These are phyloP conservation scores for Ceratonia siliqua DNA, from an alignment of 306 rosid species.

Conservation along the genomic window DNA sequence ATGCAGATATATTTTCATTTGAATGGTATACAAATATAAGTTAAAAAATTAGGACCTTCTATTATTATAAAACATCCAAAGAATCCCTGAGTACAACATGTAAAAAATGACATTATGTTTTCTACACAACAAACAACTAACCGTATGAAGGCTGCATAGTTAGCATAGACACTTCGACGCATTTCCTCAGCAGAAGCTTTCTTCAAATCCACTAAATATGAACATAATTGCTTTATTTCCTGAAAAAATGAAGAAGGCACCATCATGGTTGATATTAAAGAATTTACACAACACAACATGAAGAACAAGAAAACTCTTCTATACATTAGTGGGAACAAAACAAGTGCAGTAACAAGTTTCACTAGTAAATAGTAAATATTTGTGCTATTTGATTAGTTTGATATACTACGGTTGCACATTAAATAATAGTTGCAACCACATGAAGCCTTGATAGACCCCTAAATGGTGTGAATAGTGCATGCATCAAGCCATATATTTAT, in stretches of 20 bases:
- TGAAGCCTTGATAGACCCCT: neutral
- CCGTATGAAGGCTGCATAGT: conserved; percentile 94
- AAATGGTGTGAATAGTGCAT: neutral
- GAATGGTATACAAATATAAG: neutral
- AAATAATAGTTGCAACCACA: neutral
- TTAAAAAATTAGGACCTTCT: neutral
- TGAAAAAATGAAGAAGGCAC: conserved; percentile 30
- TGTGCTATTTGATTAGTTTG: conserved; percentile 1
- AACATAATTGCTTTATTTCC: conserved; percentile 91
- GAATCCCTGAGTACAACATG: neutral
- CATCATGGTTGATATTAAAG: neutral
- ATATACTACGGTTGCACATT: neutral
- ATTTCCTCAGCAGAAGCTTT: conserved; percentile 95
- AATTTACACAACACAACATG: neutral
- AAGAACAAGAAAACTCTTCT: conserved; percentile 17
- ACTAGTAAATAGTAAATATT: neutral
- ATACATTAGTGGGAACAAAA: neutral
- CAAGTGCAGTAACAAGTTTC: conserved; percentile 9
- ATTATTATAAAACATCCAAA: conserved; percentile 11
- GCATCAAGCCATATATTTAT: neutral
- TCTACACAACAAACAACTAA: conserved; percentile 41
- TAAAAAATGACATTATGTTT: neutral
- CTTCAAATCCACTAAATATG: conserved; percentile 80
- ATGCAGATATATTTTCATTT: neutral
- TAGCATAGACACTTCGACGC: conserved; percentile 98